Evolutionary conservation across 1,284 basidiomycete species (phyloP).

Genomic region (Melampsora allii-populina): DNA sequence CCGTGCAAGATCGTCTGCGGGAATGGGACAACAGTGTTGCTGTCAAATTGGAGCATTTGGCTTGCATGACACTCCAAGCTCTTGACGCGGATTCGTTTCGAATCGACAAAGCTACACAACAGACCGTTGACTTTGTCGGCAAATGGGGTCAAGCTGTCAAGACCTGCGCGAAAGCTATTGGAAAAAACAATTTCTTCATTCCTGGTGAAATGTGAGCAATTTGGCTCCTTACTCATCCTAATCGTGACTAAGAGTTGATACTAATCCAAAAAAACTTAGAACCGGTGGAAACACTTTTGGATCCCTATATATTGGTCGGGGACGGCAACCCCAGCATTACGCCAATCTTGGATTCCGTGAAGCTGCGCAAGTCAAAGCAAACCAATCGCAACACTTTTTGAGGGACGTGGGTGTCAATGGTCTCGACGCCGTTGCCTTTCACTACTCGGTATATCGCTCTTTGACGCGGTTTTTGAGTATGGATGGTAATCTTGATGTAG

Average conservation of each 20-base stretch:
- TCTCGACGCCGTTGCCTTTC: slow-evolving; percentile 77
- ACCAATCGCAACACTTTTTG: slow-evolving; percentile 67
- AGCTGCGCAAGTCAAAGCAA: slow-evolving; percentile 63
- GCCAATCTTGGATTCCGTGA: slow-evolving; percentile 61
- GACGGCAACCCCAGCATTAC: slow-evolving; percentile 67
- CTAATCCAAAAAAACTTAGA: slow-evolving; percentile 6
- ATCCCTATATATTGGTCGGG: slow-evolving; percentile 78
- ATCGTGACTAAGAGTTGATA: neutral
- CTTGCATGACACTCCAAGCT: slow-evolving; percentile 76
- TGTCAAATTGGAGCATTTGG: slow-evolving; percentile 69
- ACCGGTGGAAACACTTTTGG: slow-evolving; percentile 91
- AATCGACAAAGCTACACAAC: slow-evolving; percentile 87
- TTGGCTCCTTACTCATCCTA: neutral
- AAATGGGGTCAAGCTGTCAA: slow-evolving; percentile 70
- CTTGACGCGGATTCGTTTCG: slow-evolving; percentile 87
- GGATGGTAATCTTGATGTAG: slow-evolving; percentile 85
- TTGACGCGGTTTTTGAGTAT: slow-evolving; percentile 79
- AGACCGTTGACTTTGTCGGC: slow-evolving; percentile 74
- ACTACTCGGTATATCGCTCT: slow-evolving; percentile 84
- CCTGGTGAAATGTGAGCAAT: slow-evolving; percentile 67
- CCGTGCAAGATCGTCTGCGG: slow-evolving; percentile 85
- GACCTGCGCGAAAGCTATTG: slow-evolving; percentile 65
- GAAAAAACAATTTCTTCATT: slow-evolving; percentile 82
- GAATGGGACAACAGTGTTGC: slow-evolving; percentile 78
- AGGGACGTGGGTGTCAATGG: slow-evolving; percentile 63